Evolutionary conservation across 179 eudicot genomes (phyloP).

Genomic region (Vitellaria paradoxa): DNA sequence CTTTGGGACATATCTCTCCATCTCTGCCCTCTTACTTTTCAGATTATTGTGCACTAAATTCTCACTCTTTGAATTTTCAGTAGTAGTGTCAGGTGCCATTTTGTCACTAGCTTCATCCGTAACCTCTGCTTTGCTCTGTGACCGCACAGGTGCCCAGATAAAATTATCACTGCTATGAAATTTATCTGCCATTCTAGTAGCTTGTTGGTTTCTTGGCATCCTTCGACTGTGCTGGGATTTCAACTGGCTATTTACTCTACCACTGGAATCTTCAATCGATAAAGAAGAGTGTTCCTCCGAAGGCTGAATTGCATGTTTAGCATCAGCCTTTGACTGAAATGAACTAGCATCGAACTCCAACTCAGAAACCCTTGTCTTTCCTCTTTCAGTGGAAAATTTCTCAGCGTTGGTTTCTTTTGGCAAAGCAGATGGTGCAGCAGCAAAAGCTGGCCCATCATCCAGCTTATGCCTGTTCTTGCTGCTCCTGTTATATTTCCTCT

Average conservation of each 20-base stretch:
- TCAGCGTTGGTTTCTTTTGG: slow-evolving; percentile 36
- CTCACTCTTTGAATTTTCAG: slow-evolving; percentile 33
- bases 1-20: slow-evolving; percentile 94
- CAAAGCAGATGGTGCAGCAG: slow-evolving; percentile 25
- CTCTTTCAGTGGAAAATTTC: slow-evolving; percentile 30
- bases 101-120: slow-evolving; percentile 34
- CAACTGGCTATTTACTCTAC: slow-evolving; percentile 44
- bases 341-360: slow-evolving; percentile 30
- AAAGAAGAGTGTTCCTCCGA: slow-evolving; percentile 39
- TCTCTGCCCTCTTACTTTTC: slow-evolving; percentile 91
- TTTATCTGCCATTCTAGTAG: slow-evolving; percentile 47
- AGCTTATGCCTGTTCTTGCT: slow-evolving; percentile 63
- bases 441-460: slow-evolving; percentile 33
- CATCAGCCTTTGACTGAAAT: slow-evolving; percentile 24
- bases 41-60: slow-evolving; percentile 38
- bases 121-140: slow-evolving; percentile 49
- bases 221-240: slow-evolving; percentile 65
- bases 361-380: slow-evolving; percentile 27
- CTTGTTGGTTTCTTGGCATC: slow-evolving; percentile 54
- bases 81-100: slow-evolving; percentile 30
- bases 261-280: slow-evolving; percentile 46
- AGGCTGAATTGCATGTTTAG: slow-evolving; percentile 29
- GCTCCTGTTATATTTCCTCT: slow-evolving; percentile 47
- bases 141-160: slow-evolving; percentile 89
- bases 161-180: slow-evolving; percentile 48